A percentile compares a stretch with the other conserved stretches of the same genome.
Conservation (phyloP, 495 filamentous ascomycete species). For the Penicillium tannophilum region DNA sequence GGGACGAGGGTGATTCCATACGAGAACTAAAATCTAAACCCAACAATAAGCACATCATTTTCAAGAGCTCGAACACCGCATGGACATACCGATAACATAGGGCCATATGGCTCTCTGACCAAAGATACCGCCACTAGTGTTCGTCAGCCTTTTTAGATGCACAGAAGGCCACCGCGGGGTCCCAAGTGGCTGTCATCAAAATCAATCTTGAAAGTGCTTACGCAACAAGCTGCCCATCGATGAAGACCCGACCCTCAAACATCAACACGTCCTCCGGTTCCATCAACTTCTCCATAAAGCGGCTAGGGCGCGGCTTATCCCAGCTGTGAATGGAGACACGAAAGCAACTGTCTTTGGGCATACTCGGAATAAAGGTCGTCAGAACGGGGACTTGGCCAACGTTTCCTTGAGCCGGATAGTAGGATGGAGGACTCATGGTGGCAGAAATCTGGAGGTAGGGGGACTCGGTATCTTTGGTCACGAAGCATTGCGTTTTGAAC, state of each 20-base stretch:
- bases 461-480: slow-evolving; percentile 61
- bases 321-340: slow-evolving; percentile 82
- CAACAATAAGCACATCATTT: slow-evolving; percentile 21
- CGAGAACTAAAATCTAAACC: slow-evolving; percentile 31
- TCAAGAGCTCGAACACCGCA: background rate
- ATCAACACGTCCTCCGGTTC: slow-evolving; percentile 61
- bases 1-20: slow-evolving; percentile 13
- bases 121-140: slow-evolving; percentile 54
- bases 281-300: slow-evolving; percentile 60
- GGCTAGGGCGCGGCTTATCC: slow-evolving; percentile 66
- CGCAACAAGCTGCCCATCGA: slow-evolving; percentile 71
- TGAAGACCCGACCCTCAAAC: slow-evolving; percentile 68
- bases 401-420: slow-evolving; percentile 33
- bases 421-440: slow-evolving; percentile 29
- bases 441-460: slow-evolving; percentile 38
- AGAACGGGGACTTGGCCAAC: slow-evolving; percentile 64
- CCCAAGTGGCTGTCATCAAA: background rate
- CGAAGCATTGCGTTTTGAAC: slow-evolving; percentile 82
- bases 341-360: slow-evolving; percentile 62
- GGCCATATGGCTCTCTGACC: slow-evolving; percentile 62
- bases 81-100: slow-evolving; percentile 52
- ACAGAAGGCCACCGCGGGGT: background rate
- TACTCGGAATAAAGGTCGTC: slow-evolving; percentile 74
- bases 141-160: background rate
- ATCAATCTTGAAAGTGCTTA: slow-evolving; percentile 38